Base-by-base conservation (phyloP, 2,329 filamentous ascomycete genomes). In the Thelonectria rubi region DNA sequence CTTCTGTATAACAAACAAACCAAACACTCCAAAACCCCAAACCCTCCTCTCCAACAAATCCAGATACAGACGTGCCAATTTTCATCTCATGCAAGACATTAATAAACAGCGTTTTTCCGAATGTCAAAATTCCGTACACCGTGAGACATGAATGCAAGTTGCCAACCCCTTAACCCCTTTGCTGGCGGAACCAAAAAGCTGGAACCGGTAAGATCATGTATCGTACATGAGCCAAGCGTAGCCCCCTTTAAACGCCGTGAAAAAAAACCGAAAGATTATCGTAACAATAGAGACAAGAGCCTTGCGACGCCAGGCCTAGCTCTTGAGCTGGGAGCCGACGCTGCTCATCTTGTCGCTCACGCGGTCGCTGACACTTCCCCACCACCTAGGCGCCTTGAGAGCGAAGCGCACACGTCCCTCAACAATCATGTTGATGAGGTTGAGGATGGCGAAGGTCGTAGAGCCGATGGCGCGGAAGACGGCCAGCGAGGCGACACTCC, bases 391-490 rank as follows among this genome's bases (percentile, higher is more conserved):
- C 42, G 82, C 76, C 78, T 85, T 86, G 46, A 88, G 75, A 55
- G 78, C 85, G 68, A 88, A 77, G 47, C 84, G 79, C 17, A 97
- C 86, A 69, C 92, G 88, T 0, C 93, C 94, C 77, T 99, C 94
- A 39, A 95, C 92, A 39, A 96, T 82, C 73, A 89, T 90, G 74
- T 97, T 94, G 57, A 99, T 80, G 34, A 89, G 81, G 73, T 96
- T 94, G 72, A 98, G 88, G 61, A 97, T 77, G 2, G 92, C 89
- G 79, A 96, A 99, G 0, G 92, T 86, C 1, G 88, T 89, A 10
- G 86, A 90, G 0, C 95, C 95, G 2, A 97, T 76, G 1, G 93
- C 94, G 65, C 95, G 88, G 84, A 99, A 97, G 7, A 95, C 80
- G 1, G 96, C 95, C 24, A 99, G 80, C 0, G 85, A 84, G 0